Percentiles rank a stretch among this genome's conserved stretches.
These are phyloP conservation scores for Botryotinia convoluta DNA, from an alignment of 2,329 filamentous ascomycete genomes.

Conservation along the genomic window DNA sequence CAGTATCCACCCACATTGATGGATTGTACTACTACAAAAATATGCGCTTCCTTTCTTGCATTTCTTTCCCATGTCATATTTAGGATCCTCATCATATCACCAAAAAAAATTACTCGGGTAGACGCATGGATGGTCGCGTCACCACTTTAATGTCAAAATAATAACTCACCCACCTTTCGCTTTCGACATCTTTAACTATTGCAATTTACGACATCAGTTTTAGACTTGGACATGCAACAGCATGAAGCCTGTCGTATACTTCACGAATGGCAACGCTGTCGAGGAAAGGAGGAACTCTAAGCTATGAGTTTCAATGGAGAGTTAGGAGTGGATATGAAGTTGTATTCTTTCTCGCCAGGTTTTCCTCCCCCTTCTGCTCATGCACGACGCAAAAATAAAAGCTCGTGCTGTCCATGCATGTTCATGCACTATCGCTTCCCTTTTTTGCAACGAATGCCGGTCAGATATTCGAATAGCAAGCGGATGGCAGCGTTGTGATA, in stretches of 20 bases:
- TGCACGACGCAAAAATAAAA: constrained; percentile 15
- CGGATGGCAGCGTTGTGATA: constrained; percentile 5
- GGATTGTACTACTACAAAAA: constrained; percentile 21
- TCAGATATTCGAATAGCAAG: not conserved
- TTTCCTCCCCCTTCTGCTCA: constrained; percentile 12
- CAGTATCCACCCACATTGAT: constrained; percentile 3
- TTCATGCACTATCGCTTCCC: constrained; percentile 15
- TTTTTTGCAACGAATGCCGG: not conserved
- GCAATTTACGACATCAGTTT: not conserved
- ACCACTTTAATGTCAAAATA: constrained; percentile 22
- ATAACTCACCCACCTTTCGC: constrained; percentile 15
- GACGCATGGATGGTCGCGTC: constrained; percentile 20
- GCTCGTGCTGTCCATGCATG: constrained; percentile 14
- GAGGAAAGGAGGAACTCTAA: not conserved
- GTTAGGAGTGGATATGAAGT: constrained; percentile 15
- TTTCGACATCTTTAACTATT: constrained; percentile 5
- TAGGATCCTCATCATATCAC: not conserved
- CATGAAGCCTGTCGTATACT: not conserved
- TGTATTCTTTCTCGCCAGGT: not conserved
- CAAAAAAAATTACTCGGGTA: constrained; percentile 15
- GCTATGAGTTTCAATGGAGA: constrained; percentile 11
- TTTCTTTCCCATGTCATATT: constrained; percentile 6
- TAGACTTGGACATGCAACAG: not conserved
- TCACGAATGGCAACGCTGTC: not conserved
- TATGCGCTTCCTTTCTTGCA: constrained; percentile 15